These are phyloP conservation scores for Arbutus unedo DNA, from an alignment of 148 eudicot genomes.

Conservation along the genomic window DNA sequence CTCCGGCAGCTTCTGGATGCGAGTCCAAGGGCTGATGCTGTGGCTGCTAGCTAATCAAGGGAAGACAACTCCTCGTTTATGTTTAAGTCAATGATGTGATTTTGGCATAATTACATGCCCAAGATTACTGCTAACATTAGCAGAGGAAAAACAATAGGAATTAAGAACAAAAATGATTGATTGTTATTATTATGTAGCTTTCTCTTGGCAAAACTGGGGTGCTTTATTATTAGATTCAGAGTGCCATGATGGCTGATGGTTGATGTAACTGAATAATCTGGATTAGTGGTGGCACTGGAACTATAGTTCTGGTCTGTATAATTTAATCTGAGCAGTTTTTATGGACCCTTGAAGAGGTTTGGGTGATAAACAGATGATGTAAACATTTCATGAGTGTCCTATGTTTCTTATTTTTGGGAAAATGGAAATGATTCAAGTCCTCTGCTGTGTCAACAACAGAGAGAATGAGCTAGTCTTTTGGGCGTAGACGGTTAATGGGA, in stretches of 20 bases:
- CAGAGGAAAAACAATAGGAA: constrained; percentile 21
- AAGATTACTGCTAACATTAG: constrained; percentile 51
- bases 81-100: constrained; percentile 31
- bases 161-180: constrained; percentile 8
- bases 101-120: constrained; percentile 66
- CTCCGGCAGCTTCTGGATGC: constrained; percentile 71
- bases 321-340: neutral
- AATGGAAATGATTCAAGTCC: neutral
- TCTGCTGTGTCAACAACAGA: neutral
- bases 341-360: neutral
- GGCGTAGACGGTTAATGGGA: too few relatives aligned
- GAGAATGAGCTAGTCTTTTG: neutral
- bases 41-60: constrained; percentile 67
- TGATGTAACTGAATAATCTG: constrained; percentile 20
- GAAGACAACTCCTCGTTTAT: neutral
- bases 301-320: neutral
- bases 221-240: constrained; percentile 43
- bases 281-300: neutral
- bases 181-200: constrained; percentile 22
- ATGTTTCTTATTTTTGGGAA: neutral
- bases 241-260: constrained; percentile 25
- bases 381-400: neutral
- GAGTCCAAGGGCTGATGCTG: constrained; percentile 67
- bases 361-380: neutral
- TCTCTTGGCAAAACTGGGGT: constrained; percentile 47